Conservation (phyloP, 2,329 filamentous ascomycete genomes). For the Phoma sp. region DNA sequence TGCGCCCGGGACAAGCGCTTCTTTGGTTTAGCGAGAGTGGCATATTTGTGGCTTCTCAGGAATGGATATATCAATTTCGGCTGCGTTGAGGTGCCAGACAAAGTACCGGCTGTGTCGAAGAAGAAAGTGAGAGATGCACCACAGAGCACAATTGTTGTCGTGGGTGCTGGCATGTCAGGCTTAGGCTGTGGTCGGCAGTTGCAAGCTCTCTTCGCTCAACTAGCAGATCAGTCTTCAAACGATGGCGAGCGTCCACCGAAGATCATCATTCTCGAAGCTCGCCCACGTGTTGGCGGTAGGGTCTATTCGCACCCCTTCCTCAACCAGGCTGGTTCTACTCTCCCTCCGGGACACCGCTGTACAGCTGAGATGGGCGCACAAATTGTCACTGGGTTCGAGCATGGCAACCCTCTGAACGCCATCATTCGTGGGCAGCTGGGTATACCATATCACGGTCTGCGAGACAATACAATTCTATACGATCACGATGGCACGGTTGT, state of each 20-base stretch:
- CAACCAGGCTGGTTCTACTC: slow-evolving; percentile 62
- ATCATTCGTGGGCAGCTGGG: slow-evolving; percentile 89
- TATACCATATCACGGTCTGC: slow-evolving; percentile 82
- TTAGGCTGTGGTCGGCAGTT: slow-evolving; percentile 91
- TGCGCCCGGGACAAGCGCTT: slow-evolving; percentile 87
- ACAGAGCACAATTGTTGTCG: slow-evolving; percentile 78
- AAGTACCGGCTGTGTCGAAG: slow-evolving; percentile 43
- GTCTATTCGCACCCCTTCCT: slow-evolving; percentile 82
- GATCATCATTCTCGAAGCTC: slow-evolving; percentile 84
- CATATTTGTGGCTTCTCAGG: slow-evolving; percentile 89
- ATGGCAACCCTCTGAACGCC: slow-evolving; percentile 91
- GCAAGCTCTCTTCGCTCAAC: slow-evolving; percentile 82
- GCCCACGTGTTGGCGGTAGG: slow-evolving; percentile 84
- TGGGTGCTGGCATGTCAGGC: slow-evolving; percentile 94
- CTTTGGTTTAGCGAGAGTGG: slow-evolving; percentile 86
- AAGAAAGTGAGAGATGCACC: slow-evolving; percentile 53
- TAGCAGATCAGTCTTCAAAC: slow-evolving; percentile 70
- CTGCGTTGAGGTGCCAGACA: slow-evolving; percentile 74
- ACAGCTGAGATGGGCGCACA: slow-evolving; percentile 98
- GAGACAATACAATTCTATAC: slow-evolving; percentile 83
- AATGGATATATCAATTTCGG: slow-evolving; percentile 97
- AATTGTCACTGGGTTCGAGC: slow-evolving; percentile 96
- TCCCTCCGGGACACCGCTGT: slow-evolving; percentile 64
- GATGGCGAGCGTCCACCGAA: slow-evolving; percentile 71
- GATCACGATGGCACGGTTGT: slow-evolving; percentile 81